Conservation (phyloP, 106 monocot species). For the Ottelia alismoides region DNA sequence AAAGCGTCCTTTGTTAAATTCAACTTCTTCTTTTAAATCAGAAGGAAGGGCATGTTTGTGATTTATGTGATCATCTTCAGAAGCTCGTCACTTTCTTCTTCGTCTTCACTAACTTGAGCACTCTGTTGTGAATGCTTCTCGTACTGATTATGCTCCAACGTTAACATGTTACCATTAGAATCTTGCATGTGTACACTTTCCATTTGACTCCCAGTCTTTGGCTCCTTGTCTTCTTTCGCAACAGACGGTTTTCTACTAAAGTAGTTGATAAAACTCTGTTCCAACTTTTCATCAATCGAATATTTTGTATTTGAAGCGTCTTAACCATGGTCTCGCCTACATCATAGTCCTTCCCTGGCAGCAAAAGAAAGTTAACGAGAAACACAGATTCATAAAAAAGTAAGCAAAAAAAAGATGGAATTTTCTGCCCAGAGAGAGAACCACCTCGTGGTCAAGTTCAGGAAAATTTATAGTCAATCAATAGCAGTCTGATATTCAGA, state of each 20-base stretch:
- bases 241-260: constrained; percentile 38
- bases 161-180: too few species aligned
- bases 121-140: too few species aligned
- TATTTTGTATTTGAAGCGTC: constrained; percentile 72
- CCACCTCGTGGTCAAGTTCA: too few species aligned
- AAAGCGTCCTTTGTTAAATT: constrained; percentile 55
- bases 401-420: too few species aligned
- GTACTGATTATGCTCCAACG: too few species aligned
- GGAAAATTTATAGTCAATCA: too few species aligned
- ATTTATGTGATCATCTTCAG: constrained; percentile 23
- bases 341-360: constrained; percentile 47
- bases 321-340: constrained; percentile 64
- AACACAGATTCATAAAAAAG: too few species aligned
- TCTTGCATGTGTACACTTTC: too few species aligned
- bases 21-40: constrained; percentile 50
- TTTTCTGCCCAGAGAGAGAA: too few species aligned
- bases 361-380: not conserved
- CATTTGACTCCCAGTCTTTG: not conserved
- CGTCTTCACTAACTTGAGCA: not conserved
- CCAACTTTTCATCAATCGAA: constrained; percentile 84
- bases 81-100: constrained; percentile 26
- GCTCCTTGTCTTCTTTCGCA: not conserved
- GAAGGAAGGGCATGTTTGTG: constrained; percentile 10
- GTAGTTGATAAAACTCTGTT: constrained; percentile 66
- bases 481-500: too few species aligned